Conservation (phyloP, 2,329 filamentous ascomycete genomes). For the Ophiocordyceps sinensis region DNA sequence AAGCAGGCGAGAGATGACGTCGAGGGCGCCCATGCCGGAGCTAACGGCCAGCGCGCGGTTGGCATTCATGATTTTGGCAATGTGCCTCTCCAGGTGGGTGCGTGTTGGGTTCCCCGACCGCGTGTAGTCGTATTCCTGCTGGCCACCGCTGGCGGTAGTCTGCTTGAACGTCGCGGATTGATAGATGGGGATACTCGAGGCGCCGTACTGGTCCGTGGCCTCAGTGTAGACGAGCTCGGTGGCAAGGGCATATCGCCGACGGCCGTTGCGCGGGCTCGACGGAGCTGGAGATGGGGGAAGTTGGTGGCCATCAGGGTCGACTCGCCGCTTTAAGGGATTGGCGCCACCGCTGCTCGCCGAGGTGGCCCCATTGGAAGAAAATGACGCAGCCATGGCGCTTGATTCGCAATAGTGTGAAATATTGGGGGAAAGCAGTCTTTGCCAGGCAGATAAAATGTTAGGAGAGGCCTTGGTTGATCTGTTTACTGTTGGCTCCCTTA, state of each 20-base stretch:
- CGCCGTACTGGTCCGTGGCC: slow-evolving; percentile 89
- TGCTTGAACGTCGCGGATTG: slow-evolving; percentile 99
- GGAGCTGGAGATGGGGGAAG: slow-evolving; percentile 85
- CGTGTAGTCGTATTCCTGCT: slow-evolving; percentile 91
- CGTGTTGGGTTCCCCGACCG: slow-evolving; percentile 93
- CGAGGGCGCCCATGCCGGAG: slow-evolving; percentile 92
- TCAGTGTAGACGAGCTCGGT: slow-evolving; percentile 97
- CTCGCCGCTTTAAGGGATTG: slow-evolving; percentile 32
- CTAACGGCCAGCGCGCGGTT: slow-evolving; percentile 82
- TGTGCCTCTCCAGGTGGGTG: slow-evolving; percentile 86
- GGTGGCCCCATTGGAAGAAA: not conserved
- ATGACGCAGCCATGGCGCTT: not conserved
- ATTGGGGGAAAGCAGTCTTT: not conserved
- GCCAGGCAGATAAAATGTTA: no score
- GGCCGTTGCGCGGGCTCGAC: slow-evolving; percentile 73
- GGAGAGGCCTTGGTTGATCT: no score
- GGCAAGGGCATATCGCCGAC: slow-evolving; percentile 75
- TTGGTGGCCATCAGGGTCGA: slow-evolving; percentile 72
- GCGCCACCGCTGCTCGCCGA: not conserved
- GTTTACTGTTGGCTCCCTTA: no score
- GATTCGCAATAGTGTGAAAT: not conserved
- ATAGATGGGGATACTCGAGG: slow-evolving; percentile 93
- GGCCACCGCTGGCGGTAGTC: slow-evolving; percentile 60
- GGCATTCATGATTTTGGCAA: slow-evolving; percentile 98
- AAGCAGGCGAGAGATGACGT: slow-evolving; percentile 86